phyloP scores from a whole-genome alignment of 768 basidiomycete species.

The Heimioporus sp. region DNA sequence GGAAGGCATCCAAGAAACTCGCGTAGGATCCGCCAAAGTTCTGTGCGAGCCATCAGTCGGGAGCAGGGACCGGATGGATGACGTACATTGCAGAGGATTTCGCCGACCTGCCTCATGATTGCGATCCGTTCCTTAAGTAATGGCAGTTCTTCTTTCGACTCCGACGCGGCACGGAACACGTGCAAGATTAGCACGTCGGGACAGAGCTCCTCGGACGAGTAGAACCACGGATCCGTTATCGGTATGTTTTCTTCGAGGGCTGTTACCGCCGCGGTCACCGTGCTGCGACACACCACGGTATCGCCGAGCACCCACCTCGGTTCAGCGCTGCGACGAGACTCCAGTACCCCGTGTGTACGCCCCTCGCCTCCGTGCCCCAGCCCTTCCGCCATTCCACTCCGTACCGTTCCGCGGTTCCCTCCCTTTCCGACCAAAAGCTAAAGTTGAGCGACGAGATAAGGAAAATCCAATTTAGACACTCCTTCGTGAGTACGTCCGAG shows the following conservation, averaged over 20 bases:
- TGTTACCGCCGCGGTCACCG: conserved; percentile 25
- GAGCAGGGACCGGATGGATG: conserved; percentile 3
- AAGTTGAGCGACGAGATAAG: conserved; percentile 85
- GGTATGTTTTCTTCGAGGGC: conserved; percentile 77
- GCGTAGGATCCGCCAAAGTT: conserved; percentile 69
- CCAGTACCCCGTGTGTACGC: conserved; percentile 82
- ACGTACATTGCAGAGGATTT: conserved; percentile 66
- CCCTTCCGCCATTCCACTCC: conserved; percentile 76
- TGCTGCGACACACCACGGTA: neutral
- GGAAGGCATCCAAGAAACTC: conserved; percentile 63
- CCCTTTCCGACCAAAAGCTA: conserved; percentile 82
- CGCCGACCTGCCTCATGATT: conserved; percentile 77
- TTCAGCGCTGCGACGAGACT: conserved; percentile 82
- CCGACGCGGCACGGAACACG: conserved; percentile 61
- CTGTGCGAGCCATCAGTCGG: conserved; percentile 35
- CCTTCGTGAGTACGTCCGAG: conserved; percentile 50
- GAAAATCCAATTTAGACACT: conserved; percentile 82
- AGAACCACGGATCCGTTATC: conserved; percentile 77
- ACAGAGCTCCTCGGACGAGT: conserved; percentile 65
- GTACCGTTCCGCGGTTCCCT: conserved; percentile 58
- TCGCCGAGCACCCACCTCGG: conserved; percentile 49
- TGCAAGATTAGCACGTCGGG: conserved; percentile 67
- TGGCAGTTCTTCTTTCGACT: conserved; percentile 64
- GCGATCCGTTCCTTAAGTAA: conserved; percentile 67
- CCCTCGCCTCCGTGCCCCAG: conserved; percentile 53